These are phyloP conservation scores for Hypoxylon sp. DNA, from an alignment of 2,329 filamentous ascomycete genomes.

Conservation along the genomic window DNA sequence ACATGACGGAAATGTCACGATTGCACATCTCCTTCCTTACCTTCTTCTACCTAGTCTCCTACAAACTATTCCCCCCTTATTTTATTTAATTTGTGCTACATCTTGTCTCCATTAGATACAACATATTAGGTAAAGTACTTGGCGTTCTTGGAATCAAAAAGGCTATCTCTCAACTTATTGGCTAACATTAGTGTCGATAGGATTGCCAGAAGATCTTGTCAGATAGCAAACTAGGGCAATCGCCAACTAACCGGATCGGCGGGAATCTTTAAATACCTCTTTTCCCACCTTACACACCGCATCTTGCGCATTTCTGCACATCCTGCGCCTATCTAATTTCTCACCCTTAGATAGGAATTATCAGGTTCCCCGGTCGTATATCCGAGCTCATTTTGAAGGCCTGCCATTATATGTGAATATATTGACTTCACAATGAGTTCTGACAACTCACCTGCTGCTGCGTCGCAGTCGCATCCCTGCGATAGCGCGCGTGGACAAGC, in stretches of 20 bases:
- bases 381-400: constrained; percentile 25
- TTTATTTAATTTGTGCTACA: constrained; percentile 4
- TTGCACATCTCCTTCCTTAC: neutral
- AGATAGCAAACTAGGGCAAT: constrained; percentile 19
- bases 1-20: constrained; percentile 4
- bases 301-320: constrained; percentile 11
- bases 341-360: constrained; percentile 40
- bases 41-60: constrained; percentile 1
- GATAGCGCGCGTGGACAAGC: constrained; percentile 55
- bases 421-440: constrained; percentile 58
- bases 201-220: constrained; percentile 8
- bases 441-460: constrained; percentile 60
- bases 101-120: constrained; percentile 3
- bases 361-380: constrained; percentile 28
- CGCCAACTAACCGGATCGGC: constrained; percentile 2
- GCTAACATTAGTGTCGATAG: constrained; percentile 6
- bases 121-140: neutral
- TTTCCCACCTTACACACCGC: constrained; percentile 23
- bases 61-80: neutral
- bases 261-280: constrained; percentile 21
- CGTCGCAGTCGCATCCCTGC: constrained; percentile 63
- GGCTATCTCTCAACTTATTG: constrained; percentile 5
- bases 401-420: constrained; percentile 20
- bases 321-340: constrained; percentile 32
- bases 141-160: constrained; percentile 4